Conservation (phyloP, 495 filamentous ascomycete species). For the Trichoderma virens region DNA sequence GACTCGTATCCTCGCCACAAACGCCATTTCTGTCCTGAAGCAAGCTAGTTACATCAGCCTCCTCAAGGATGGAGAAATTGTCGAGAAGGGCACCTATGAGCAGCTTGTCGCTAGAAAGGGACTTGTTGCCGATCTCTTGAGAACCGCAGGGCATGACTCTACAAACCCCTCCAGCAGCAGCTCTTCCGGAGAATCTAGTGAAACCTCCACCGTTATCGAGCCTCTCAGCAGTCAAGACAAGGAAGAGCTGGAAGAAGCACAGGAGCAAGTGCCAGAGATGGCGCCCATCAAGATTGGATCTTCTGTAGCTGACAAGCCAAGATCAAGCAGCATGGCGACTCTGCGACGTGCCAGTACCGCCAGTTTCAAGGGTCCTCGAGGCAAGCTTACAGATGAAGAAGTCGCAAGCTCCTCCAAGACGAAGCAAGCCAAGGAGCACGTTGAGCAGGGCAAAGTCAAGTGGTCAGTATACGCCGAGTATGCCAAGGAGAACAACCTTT, state of each 20-base stretch:
- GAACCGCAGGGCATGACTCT: constrained; percentile 55
- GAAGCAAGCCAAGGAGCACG: constrained; percentile 76
- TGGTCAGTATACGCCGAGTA: constrained; percentile 84
- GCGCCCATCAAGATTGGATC: constrained; percentile 58
- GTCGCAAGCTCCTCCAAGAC: constrained; percentile 55
- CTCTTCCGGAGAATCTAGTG: constrained; percentile 43
- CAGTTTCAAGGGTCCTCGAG: constrained; percentile 77
- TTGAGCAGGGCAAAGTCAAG: constrained; percentile 93
- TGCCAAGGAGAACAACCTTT: constrained; percentile 84
- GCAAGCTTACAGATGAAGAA: constrained; percentile 79
- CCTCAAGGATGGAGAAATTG: constrained; percentile 71
- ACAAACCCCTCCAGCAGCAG: constrained; percentile 22
- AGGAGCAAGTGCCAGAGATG: constrained; percentile 60
- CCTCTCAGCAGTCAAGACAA: constrained; percentile 35
- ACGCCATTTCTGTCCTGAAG: constrained; percentile 85
- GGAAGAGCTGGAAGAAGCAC: constrained; percentile 61
- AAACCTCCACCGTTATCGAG: constrained; percentile 55
- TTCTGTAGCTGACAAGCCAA: constrained; percentile 27
- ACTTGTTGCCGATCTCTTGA: constrained; percentile 78
- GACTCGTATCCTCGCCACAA: constrained; percentile 90
- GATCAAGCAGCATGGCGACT: constrained; percentile 63
- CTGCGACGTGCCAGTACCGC: constrained; percentile 84
- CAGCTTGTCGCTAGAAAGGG: constrained; percentile 92
- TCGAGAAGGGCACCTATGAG: constrained; percentile 82
- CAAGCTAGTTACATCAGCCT: constrained; percentile 78